phyloP scores from a whole-genome alignment of 495 filamentous ascomycete genomes.

The Lepraria neglecta region DNA sequence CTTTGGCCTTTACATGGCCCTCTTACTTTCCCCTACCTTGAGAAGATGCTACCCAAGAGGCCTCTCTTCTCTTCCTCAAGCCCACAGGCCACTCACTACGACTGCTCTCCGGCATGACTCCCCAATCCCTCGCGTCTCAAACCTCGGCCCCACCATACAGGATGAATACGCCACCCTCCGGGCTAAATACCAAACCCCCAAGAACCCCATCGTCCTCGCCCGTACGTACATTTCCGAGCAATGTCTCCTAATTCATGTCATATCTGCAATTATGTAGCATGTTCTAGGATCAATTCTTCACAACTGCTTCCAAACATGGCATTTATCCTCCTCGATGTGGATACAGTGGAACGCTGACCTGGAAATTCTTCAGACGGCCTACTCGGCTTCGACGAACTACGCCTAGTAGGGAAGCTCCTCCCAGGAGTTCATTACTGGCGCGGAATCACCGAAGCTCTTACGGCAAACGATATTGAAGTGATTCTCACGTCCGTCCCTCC shows the following conservation, averaged over 20 bases:
- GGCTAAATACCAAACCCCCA: conserved; percentile 60
- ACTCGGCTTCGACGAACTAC: conserved; percentile 82
- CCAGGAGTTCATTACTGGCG: conserved; percentile 87
- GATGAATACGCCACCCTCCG: conserved; percentile 71
- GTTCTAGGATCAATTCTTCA: too few species aligned
- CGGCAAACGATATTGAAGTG: conserved; percentile 65
- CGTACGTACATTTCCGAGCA: conserved; percentile 27
- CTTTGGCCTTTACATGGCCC: conserved; percentile 13
- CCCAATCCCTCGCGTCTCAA: conserved; percentile 54
- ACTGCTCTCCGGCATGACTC: background rate
- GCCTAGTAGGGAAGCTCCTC: conserved; percentile 59
- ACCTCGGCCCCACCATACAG: conserved; percentile 61
- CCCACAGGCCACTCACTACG: background rate
- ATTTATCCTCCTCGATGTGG: too few species aligned
- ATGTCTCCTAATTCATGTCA: too few species aligned
- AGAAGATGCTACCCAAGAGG: conserved; percentile 2
- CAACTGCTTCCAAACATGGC: too few species aligned
- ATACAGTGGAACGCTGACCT: too few species aligned
- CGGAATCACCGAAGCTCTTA: conserved; percentile 75
- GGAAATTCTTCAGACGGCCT: conserved; percentile 52
- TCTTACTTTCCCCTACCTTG: background rate
- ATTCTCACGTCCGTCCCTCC: conserved; percentile 77
- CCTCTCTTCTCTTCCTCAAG: background rate
- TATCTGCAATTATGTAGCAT: too few species aligned
- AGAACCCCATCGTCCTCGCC: conserved; percentile 72